phyloP scores from a whole-genome alignment of 805 yeast genomes.

The Lipomyces starkeyi region DNA sequence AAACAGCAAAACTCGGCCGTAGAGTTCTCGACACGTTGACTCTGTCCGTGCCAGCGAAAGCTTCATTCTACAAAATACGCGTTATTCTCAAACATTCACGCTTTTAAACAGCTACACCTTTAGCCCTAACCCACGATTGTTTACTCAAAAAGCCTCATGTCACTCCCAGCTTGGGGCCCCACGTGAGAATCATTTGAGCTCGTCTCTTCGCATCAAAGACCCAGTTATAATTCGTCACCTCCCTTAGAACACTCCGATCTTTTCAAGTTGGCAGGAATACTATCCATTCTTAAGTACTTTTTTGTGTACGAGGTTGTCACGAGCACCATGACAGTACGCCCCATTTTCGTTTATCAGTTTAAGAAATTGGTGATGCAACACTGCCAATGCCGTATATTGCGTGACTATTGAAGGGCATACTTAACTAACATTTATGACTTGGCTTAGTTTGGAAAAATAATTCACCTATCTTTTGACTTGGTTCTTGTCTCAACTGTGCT shows the following conservation, averaged over 20 bases:
- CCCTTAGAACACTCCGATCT: neutral
- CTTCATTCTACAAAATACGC: neutral
- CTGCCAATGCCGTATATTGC: neutral
- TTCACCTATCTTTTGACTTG: conserved; percentile 79
- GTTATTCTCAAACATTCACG: neutral
- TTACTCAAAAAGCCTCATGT: neutral
- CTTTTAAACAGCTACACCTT: neutral
- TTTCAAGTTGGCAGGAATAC: neutral
- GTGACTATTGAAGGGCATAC: neutral
- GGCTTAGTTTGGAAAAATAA: conserved; percentile 61
- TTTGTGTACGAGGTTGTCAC: neutral
- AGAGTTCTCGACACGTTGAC: neutral
- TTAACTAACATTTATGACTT: neutral
- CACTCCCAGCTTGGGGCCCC: neutral
- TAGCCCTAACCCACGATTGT: neutral
- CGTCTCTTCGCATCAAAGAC: neutral
- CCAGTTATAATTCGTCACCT: neutral
- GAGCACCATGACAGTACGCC: neutral
- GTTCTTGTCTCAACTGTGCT: conserved; percentile 78
- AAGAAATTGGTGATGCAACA: neutral
- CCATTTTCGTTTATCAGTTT: neutral
- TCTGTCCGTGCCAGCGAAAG: neutral
- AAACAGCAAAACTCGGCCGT: neutral
- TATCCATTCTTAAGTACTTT: neutral
- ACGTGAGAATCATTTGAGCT: neutral